Conservation (phyloP, 179 eudicot genomes). For the Beta macrorhiza region DNA sequence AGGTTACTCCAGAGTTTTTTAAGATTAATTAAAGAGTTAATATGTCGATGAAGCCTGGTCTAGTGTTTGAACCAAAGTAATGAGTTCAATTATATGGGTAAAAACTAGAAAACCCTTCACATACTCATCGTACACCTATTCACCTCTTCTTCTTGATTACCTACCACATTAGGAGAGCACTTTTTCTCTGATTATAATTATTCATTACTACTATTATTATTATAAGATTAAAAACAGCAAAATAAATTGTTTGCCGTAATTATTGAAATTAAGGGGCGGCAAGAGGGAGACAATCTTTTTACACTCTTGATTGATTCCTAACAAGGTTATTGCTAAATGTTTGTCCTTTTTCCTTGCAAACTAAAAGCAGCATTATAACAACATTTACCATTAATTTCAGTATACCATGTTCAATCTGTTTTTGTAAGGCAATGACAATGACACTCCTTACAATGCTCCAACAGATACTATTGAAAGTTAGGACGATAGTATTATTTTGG, state of each 20-base stretch:
- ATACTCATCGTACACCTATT: neutral
- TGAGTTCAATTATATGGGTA: too few relatives aligned
- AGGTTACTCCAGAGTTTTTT: too few relatives aligned
- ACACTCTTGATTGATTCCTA: constrained; percentile 1
- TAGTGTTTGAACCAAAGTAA: too few relatives aligned
- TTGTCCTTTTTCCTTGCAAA: constrained; percentile 10
- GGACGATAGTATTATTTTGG: neutral
- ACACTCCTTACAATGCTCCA: constrained; percentile 19
- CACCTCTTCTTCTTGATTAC: neutral
- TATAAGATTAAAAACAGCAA: neutral
- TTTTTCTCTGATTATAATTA: constrained; percentile 1
- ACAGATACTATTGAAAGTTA: constrained; percentile 19
- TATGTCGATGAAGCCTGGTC: too few relatives aligned
- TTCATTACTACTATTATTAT: neutral
- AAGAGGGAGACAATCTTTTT: neutral
- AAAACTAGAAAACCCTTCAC: too few relatives aligned
- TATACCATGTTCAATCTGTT: neutral
- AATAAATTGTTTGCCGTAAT: neutral
- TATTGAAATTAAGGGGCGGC: constrained; percentile 8
- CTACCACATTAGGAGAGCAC: constrained; percentile 9
- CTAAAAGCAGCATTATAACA: neutral
- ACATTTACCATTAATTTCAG: neutral
- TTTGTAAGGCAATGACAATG: constrained; percentile 25
- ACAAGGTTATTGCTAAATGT: constrained; percentile 15
- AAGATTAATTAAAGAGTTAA: too few relatives aligned